phyloP scores from a whole-genome alignment of 2,329 filamentous ascomycete species.

The Tolypocladium sp. region DNA sequence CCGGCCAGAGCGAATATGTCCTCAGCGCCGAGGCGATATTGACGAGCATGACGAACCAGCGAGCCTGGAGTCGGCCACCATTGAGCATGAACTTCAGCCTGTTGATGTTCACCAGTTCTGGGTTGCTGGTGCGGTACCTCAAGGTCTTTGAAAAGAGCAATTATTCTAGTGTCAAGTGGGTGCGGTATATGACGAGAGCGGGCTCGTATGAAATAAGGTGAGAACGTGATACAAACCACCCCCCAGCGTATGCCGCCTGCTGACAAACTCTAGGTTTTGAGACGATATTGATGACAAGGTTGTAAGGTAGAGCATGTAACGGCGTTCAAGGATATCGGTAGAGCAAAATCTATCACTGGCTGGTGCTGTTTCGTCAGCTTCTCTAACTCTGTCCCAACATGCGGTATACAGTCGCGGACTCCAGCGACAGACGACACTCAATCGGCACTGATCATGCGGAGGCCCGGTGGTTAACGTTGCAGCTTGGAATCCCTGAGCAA shows the following conservation, averaged over 20 bases:
- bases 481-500: background rate
- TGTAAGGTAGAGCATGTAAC: conserved; percentile 5
- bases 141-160: conserved; percentile 99
- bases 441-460: background rate
- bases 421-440: background rate
- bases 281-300: background rate
- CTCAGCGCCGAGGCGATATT: conserved; percentile 87
- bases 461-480: background rate
- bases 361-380: background rate
- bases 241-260: background rate
- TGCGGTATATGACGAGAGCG: conserved; percentile 95
- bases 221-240: conserved; percentile 5
- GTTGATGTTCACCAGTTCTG: conserved; percentile 96
- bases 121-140: conserved; percentile 82
- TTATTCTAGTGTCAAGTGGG: conserved; percentile 98
- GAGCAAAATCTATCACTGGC: background rate
- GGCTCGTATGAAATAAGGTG: conserved; percentile 96
- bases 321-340: conserved; percentile 7
- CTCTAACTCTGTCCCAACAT: background rate
- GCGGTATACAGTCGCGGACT: background rate
- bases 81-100: conserved; percentile 86
- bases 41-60: conserved; percentile 96
- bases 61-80: conserved; percentile 90
- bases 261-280: conserved; percentile 24
- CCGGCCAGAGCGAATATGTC: conserved; percentile 94